Percentiles rank a stretch among this genome's conserved stretches.
These are phyloP conservation scores for Echites panduratus DNA, from an alignment of 257 asterid species.

Conservation along the genomic window DNA sequence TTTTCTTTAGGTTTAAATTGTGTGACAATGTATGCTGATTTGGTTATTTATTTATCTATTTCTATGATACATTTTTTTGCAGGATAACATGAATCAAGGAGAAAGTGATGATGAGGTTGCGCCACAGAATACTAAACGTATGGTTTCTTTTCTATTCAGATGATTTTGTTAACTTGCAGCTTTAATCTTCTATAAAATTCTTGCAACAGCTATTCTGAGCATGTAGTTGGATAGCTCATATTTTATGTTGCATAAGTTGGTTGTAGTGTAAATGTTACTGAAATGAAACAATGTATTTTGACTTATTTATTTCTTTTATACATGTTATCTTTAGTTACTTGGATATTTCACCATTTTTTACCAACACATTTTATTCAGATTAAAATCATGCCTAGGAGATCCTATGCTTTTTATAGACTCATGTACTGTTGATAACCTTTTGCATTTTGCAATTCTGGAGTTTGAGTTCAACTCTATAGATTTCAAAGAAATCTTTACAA, in stretches of 20 bases:
- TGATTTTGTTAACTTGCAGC: neutral
- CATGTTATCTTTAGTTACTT: neutral
- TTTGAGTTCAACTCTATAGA: neutral
- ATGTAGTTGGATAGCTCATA: neutral
- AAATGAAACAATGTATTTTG: neutral
- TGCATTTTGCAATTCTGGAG: neutral
- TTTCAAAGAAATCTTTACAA: neutral
- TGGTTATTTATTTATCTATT: neutral
- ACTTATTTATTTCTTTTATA: neutral
- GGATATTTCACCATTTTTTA: too few species aligned
- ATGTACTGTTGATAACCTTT: neutral
- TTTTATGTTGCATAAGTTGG: neutral
- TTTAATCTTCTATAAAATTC: neutral
- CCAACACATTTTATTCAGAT: neutral
- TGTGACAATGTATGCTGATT: neutral
- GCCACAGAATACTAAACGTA: slow-evolving; percentile 44
- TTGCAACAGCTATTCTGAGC: neutral
- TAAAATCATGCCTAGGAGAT: neutral
- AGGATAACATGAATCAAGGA: slow-evolving; percentile 77
- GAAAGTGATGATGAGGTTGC: slow-evolving; percentile 73
- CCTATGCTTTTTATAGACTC: neutral
- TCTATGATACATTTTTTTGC: slow-evolving; percentile 23
- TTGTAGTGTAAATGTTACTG: neutral
- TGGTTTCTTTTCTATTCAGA: slow-evolving; percentile 13
- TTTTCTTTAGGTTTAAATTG: neutral